Conservation (phyloP, 176 grass and related monocot species). For the Raddia guianensis region DNA sequence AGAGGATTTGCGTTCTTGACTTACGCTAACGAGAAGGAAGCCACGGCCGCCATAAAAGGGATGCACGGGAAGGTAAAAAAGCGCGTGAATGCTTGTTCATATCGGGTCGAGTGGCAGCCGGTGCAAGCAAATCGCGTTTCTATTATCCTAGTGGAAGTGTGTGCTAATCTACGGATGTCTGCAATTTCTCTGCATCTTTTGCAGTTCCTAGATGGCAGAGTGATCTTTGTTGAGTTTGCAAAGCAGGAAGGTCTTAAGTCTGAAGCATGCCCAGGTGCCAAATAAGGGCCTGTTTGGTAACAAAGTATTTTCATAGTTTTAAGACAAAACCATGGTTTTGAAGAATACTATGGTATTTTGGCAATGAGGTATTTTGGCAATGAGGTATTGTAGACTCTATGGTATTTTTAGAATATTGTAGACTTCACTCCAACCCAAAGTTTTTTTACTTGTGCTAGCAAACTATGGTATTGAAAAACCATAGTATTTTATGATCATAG, state of each 20-base stretch:
- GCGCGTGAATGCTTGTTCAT: not conserved
- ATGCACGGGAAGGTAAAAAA: slow-evolving; percentile 85
- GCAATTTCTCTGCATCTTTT: slow-evolving; percentile 20
- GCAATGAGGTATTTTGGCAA: no score
- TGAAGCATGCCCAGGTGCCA: slow-evolving; percentile 24
- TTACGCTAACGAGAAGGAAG: slow-evolving; percentile 62
- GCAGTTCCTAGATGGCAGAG: slow-evolving; percentile 79
- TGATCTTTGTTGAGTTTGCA: slow-evolving; percentile 75
- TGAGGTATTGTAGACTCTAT: no score
- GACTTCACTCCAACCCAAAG: no score
- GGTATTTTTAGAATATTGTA: no score
- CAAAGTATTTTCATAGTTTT: no score
- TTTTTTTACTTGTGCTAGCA: no score
- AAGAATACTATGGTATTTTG: no score
- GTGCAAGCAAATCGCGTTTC: not conserved
- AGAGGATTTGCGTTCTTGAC: slow-evolving; percentile 76
- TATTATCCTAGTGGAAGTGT: not conserved
- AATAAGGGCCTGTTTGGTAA: no score
- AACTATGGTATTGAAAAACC: no score
- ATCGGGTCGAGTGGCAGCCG: not conserved
- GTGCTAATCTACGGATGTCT: not conserved
- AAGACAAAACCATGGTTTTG: no score
- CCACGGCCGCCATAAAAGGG: slow-evolving; percentile 58
- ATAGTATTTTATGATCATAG: no score
- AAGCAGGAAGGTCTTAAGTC: slow-evolving; percentile 48